Evolutionary conservation across 1,139 yeast species (phyloP), one percentile per base, ranked within the genome.

Genomic region (Taphrina deformans): DNA sequence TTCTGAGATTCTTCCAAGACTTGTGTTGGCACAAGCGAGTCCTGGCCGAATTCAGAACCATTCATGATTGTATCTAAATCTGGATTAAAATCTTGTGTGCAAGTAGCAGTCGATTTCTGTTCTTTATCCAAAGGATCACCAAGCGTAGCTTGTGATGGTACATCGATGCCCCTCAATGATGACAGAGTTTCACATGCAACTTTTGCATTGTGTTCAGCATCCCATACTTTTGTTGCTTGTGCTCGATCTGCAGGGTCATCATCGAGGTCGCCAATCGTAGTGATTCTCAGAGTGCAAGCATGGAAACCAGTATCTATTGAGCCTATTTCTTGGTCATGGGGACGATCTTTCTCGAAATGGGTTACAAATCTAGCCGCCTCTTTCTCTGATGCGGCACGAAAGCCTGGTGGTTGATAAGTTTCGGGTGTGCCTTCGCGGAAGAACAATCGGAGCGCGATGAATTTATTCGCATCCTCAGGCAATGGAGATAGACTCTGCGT

Each of bases 401-500:
- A 83, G 23, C 76, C 71, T 0, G 76, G 75, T 0, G 86, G 85
- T 69, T 83, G 85, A 68, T 80, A 83, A 40, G 75, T 73, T 0
- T 66, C 61, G 1, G 86, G 85, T 41, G 83, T 79, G 1, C 63
- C 66, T 2, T 82, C 82, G 67, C 80, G 82, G 70, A 80, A 83
- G 68, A 82, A 67, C 62, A 85, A 72, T 66, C 83, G 77, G 76
- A 84, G 76, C 0, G 81, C 75, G 41, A 83, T 70, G 62, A 69
- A 79, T 63, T 82, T 78, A 59, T 79, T 74, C 1, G 74, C 66
- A 14, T 59, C 59, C 14, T 65, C 67, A 0, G 86, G 86, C 41
- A 83, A 71, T 0, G 83, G 79, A 24, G 82, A 80, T 38, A 84
- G 74, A 0, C 80, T 75, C 71, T 84, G 87, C 0, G 86, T 82